Conservation (phyloP, 1,139 yeast genomes). For the Nakaseomyces glabratus region DNA sequence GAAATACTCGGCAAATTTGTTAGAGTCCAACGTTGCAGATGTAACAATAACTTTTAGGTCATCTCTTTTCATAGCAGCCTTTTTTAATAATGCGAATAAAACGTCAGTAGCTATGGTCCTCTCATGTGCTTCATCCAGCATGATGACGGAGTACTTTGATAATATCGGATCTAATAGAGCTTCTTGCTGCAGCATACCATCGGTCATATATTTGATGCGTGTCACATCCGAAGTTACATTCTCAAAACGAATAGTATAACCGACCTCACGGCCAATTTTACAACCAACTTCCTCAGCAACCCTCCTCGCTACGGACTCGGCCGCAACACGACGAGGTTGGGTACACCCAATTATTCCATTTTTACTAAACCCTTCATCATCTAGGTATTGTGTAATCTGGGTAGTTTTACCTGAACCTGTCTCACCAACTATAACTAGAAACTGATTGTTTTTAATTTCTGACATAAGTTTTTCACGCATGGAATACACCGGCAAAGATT, state of each 20-base stretch:
- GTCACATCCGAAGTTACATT: slow-evolving; percentile 60
- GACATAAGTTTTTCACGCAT: slow-evolving; percentile 56
- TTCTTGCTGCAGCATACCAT: slow-evolving; percentile 87
- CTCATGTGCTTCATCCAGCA: slow-evolving; percentile 95
- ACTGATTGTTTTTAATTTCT: slow-evolving; percentile 57
- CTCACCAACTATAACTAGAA: slow-evolving; percentile 86
- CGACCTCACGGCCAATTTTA: slow-evolving; percentile 68
- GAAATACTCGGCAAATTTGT: slow-evolving; percentile 72
- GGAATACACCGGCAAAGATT: slow-evolving; percentile 67
- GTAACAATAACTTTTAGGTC: slow-evolving; percentile 73
- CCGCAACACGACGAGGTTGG: slow-evolving; percentile 94
- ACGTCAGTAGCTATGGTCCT: slow-evolving; percentile 92
- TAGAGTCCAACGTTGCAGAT: slow-evolving; percentile 86
- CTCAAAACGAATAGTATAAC: slow-evolving; percentile 82
- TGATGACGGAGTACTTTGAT: slow-evolving; percentile 68
- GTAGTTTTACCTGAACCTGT: slow-evolving; percentile 98
- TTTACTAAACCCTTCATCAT: slow-evolving; percentile 68
- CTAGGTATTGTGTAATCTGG: slow-evolving; percentile 80
- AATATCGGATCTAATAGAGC: slow-evolving; percentile 67
- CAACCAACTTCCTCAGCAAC: slow-evolving; percentile 82
- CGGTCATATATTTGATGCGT: slow-evolving; percentile 77
- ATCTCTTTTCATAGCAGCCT: slow-evolving; percentile 63
- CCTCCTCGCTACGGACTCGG: slow-evolving; percentile 84
- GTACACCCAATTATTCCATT: slow-evolving; percentile 72
- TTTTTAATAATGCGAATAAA: slow-evolving; percentile 71